These are phyloP conservation scores for Camelina hispida DNA, from an alignment of 345 rosid genomes.

Conservation along the genomic window DNA sequence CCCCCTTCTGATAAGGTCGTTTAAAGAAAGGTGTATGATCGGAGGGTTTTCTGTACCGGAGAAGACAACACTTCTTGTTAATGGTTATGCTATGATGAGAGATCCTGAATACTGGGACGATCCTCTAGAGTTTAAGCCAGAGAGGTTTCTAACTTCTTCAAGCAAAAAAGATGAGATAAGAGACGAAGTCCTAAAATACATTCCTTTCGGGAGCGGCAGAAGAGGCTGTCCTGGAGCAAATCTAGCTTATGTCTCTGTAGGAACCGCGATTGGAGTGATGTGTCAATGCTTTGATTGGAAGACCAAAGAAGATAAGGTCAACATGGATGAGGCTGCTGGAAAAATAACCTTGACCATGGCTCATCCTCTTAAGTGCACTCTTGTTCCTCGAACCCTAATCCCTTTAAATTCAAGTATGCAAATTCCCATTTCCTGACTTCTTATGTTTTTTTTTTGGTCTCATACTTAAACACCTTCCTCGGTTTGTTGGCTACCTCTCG, in stretches of 20 bases:
- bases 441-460: too few species aligned
- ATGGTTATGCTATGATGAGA: constrained; percentile 15
- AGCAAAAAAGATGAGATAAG: too few species aligned
- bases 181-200: too few species aligned
- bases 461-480: too few species aligned
- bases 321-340: not conserved
- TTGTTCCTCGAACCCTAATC: not conserved
- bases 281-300: constrained; percentile 8
- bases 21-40: not conserved
- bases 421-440: not conserved
- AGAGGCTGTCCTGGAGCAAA: not conserved
- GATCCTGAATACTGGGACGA: not conserved
- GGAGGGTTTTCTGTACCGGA: constrained; percentile 32
- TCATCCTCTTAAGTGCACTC: not conserved
- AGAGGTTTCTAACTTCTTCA: too few species aligned
- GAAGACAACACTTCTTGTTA: constrained; percentile 5
- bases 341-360: not conserved
- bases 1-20: not conserved
- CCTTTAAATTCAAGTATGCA: not conserved
- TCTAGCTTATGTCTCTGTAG: not conserved
- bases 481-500: too few species aligned
- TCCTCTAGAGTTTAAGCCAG: too few species aligned
- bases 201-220: too few species aligned
- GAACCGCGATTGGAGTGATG: not conserved
- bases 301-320: not conserved